Evolutionary conservation across 2,329 filamentous ascomycete genomes (phyloP).

Genomic region (Chrysoporthe cubensis): DNA sequence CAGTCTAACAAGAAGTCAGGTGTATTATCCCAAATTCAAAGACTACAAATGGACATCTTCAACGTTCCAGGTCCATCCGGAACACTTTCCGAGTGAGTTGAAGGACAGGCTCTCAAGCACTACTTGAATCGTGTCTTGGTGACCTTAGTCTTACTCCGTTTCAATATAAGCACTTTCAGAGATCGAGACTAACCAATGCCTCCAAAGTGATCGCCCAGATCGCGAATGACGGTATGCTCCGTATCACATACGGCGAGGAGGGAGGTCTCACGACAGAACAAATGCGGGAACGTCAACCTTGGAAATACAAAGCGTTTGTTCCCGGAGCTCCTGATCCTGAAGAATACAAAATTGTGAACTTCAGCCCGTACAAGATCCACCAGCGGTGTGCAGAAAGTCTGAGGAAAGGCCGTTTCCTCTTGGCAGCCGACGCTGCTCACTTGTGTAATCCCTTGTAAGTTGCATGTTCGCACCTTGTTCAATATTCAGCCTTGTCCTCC

Average conservation of each 20-base stretch:
- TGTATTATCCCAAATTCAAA: conserved; percentile 51
- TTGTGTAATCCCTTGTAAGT: conserved; percentile 55
- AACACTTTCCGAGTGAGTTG: conserved; percentile 45
- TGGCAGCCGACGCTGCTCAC: conserved; percentile 57
- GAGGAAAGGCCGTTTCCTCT: conserved; percentile 50
- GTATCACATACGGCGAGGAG: conserved; percentile 56
- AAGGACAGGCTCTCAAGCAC: neutral
- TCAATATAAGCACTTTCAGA: neutral
- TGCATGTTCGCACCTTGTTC: neutral
- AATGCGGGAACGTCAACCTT: conserved; percentile 47
- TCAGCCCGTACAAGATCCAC: conserved; percentile 55
- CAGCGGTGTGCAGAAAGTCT: conserved; percentile 53
- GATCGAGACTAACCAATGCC: conserved; percentile 34
- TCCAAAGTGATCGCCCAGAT: conserved; percentile 51
- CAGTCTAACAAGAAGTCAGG: conserved; percentile 12
- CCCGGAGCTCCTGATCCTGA: conserved; percentile 53
- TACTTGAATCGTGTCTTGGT: neutral
- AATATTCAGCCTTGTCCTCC: neutral
- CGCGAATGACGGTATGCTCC: conserved; percentile 53
- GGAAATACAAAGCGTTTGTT: conserved; percentile 50
- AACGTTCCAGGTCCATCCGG: conserved; percentile 56
- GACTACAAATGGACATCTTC: conserved; percentile 47
- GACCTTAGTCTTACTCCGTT: neutral
- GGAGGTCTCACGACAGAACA: conserved; percentile 47
- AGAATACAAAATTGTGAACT: conserved; percentile 52